phyloP scores from a whole-genome alignment of 495 filamentous ascomycete species.

The Aspergillus indologenus region DNA sequence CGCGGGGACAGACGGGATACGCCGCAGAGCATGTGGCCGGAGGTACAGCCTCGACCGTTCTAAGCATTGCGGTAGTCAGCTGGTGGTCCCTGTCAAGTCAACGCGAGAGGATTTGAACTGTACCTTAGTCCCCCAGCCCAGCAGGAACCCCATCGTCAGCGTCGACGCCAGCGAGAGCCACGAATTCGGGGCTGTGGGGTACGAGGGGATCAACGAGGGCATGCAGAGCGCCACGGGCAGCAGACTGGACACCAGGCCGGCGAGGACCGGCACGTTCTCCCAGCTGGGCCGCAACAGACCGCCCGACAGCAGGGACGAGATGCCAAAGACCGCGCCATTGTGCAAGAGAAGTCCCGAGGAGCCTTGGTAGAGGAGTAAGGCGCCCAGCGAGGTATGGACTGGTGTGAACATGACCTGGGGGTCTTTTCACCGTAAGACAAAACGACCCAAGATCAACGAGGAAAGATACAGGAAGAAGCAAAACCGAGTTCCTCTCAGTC shows the following conservation, averaged over 20 bases:
- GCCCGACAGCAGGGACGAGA: slow-evolving; percentile 48
- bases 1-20: slow-evolving; percentile 50
- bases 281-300: slow-evolving; percentile 34
- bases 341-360: slow-evolving; percentile 52
- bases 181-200: slow-evolving; percentile 32
- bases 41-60: slow-evolving; percentile 56
- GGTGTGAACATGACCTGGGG: slow-evolving; percentile 57
- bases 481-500: background rate
- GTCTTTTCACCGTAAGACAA: no score
- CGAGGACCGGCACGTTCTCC: slow-evolving; percentile 48
- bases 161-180: slow-evolving; percentile 35
- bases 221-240: slow-evolving; percentile 37
- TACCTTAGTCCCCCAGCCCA: slow-evolving; percentile 60
- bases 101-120: no score
- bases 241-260: slow-evolving; percentile 45
- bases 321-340: slow-evolving; percentile 55
- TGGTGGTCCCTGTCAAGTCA: slow-evolving; percentile 12
- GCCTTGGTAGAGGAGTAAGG: slow-evolving; percentile 52
- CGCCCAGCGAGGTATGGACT: slow-evolving; percentile 53
- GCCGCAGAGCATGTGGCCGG: slow-evolving; percentile 61
- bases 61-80: slow-evolving; percentile 15
- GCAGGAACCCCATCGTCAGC: slow-evolving; percentile 42
- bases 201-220: slow-evolving; percentile 45
- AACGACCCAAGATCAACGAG: no score
- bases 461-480: background rate